Evolutionary conservation across 768 basidiomycete species (phyloP).

Genomic region (Xerocomus brunneocitrinus): DNA sequence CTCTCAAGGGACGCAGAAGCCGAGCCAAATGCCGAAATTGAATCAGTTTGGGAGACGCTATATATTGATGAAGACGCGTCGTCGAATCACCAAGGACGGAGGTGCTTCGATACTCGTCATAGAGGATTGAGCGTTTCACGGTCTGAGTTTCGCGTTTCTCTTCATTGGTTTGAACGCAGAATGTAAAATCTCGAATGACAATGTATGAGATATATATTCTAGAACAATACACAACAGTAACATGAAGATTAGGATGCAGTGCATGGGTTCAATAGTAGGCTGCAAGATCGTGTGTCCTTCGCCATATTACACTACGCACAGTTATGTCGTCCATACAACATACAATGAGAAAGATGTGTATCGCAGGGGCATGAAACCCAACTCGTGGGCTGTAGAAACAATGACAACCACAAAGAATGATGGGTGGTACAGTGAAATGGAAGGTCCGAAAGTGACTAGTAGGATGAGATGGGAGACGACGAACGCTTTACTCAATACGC

Average conservation of each 20-base stretch:
- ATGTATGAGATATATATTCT: conserved; percentile 5
- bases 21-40: conserved; percentile 27
- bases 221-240: conserved; percentile 13
- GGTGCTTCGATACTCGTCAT: conserved; percentile 53
- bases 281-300: conserved; percentile 11
- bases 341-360: conserved; percentile 14
- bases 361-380: conserved; percentile 1
- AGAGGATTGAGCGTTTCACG: conserved; percentile 7
- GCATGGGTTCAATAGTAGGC: conserved; percentile 11
- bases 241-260: conserved; percentile 17
- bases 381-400: not conserved
- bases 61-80: conserved; percentile 56
- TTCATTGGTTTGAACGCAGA: not conserved
- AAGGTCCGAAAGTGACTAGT: not conserved
- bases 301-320: conserved; percentile 10
- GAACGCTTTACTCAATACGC: conserved; percentile 21
- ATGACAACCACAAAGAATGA: not conserved
- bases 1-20: conserved; percentile 8
- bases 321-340: conserved; percentile 8
- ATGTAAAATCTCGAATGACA: not conserved
- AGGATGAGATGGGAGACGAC: not conserved
- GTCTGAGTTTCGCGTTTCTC: not conserved
- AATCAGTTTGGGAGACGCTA: conserved; percentile 55
- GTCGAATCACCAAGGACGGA: conserved; percentile 59
- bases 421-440: not conserved